These are phyloP conservation scores for Fraxinus albicans DNA, from an alignment of 305 asterid genomes.

Conservation along the genomic window DNA sequence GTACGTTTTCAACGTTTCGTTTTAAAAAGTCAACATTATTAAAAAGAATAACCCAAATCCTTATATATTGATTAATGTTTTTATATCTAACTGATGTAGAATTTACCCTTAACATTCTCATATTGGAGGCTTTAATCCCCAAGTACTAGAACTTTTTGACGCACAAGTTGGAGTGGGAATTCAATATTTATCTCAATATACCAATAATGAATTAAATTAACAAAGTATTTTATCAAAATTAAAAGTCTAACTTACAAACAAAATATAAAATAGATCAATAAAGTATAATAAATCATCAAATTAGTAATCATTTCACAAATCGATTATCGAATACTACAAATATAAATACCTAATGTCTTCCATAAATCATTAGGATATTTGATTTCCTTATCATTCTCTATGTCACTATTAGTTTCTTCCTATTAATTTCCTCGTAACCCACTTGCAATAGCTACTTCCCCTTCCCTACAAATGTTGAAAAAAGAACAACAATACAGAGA, in stretches of 20 bases:
- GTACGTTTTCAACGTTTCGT: not conserved
- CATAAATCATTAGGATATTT: not conserved
- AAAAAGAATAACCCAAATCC: not conserved
- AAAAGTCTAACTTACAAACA: not conserved
- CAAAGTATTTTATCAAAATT: not conserved
- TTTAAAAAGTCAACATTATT: not conserved
- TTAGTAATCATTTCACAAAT: not conserved
- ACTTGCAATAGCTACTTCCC: not conserved
- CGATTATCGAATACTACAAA: not conserved
- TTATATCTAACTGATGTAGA: not conserved
- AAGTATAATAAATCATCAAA: not conserved
- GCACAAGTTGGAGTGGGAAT: not conserved
- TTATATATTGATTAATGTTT: not conserved
- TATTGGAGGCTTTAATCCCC: not conserved
- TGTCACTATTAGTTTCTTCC: not conserved
- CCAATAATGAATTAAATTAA: not conserved
- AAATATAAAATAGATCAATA: not conserved
- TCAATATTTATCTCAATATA: not conserved
- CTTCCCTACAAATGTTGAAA: not conserved
- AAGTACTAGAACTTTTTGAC: not conserved
- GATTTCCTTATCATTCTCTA: not conserved
- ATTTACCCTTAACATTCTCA: not conserved
- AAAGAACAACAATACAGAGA: not conserved
- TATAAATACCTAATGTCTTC: not conserved
- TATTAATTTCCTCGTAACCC: not conserved